Base-by-base conservation (phyloP, 2,329 filamentous ascomycete species). In the Colletotrichum falcatum region DNA sequence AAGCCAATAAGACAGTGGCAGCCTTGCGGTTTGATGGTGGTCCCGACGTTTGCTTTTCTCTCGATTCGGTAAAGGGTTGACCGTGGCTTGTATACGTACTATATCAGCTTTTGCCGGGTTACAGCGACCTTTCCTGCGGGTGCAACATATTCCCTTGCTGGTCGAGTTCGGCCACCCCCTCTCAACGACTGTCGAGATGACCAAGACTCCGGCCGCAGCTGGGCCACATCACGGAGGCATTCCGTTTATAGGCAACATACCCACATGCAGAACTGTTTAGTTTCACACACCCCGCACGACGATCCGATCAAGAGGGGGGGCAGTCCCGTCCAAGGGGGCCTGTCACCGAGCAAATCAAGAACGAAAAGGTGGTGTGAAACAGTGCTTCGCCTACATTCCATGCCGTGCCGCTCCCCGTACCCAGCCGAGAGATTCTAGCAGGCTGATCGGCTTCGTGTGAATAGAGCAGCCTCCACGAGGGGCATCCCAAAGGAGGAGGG, bases 371-470 rank as follows among this genome's bases (percentile, higher is more conserved):
- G 37, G 65, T 44, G 53, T 20, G 48, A 54, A 23, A 48, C 51
- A 28, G 16, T 54, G 37, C 64, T 49, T 30, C 44, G 44, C 18
- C 35, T 53, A 18, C 39, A 51, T 48, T 23, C 16, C 12, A 48
- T 35, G 18, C 18, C 65, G 59, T 59, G 39, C 53, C 30, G 11
- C 64, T 68, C 37, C 64, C 68, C 64, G 64, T 63, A 68, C 68
- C 65, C 64, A 68, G 62, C 23, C n/a, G 39, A 30, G 39, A 30
- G 9, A 33, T 18, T 30, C 1, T 39, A 58, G 37, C 35, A 39
- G 42, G 28, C 39, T 44, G 9, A 53, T 26, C 35, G n/a, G 54
- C 33, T 56, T 26, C 7, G 16, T 39, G 14, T 5, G 37, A 44
- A 54, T 48, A 9, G 37, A 53, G 66, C 37, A 65, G 53, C 46